Evolutionary conservation across 768 basidiomycete species (phyloP), one percentile per base, ranked within the genome.

Genomic region (Coprinopsis marcescibilis): DNA sequence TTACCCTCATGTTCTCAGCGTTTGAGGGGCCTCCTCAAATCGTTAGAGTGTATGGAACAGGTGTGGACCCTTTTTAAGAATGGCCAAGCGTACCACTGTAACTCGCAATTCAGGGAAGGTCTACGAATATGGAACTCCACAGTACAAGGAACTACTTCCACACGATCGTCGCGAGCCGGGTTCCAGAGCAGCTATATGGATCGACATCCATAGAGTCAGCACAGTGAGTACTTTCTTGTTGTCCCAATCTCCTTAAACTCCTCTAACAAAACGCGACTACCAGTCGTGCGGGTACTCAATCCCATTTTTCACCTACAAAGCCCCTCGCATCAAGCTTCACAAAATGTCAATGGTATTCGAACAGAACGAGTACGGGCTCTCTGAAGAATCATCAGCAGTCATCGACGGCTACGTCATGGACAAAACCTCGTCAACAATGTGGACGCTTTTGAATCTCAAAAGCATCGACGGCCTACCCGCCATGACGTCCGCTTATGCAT

Each of bases 261-360:
- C 14, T 20, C 25, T 25, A 10, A 34, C 17, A 4, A 26, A 21
- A 43, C 24, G 14, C 1, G 6, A 10, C 8, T 3, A 12, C 24
- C 50, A 82, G 81, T 78, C 79, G 0, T 83, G 79, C 52, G 80
- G 81, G 25, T 82, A 67, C 47, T 69, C 69, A 0, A 70, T 82
- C 20, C 82, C 82, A 1, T 71, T 69, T 52, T 81, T 72, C 56
- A 60, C 63, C 33, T 83, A 72, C 65, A 61, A 71, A 34, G 58
- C 63, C 1, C 68, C 77, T 40, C 75, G 81, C 23, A 69, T 69
- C 21, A 61, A 62, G n/a, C 71, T 78, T 2, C 65, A 72, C 30
- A 60, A 65, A 3, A 66, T 51, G 45, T 63, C 64, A 29, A 63
- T 60, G 5, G 14, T 14, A 19, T 19, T 14, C 12, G 52, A 53